Percentiles rank a stretch among this genome's conserved stretches.
phyloP scores from a whole-genome alignment of 108 stramenopile genomes.

The Halocafeteria seosinensis region DNA sequence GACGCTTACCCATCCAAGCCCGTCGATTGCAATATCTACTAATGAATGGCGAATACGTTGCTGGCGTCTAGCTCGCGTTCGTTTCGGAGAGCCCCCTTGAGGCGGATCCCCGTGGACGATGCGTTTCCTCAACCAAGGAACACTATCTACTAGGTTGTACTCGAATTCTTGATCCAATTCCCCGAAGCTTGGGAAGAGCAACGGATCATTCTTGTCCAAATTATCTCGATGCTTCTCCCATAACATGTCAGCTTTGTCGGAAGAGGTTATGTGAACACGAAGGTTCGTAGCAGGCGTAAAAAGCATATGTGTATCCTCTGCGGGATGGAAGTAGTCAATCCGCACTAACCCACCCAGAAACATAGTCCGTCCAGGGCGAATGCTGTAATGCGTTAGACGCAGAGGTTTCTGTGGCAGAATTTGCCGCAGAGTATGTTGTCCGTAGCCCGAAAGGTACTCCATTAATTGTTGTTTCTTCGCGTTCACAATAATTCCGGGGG shows the following conservation, averaged over 20 bases:
- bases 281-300: background rate
- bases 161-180: background rate
- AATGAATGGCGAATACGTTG: background rate
- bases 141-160: background rate
- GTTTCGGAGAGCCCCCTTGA: background rate
- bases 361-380: slow-evolving; percentile 27
- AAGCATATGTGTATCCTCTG: background rate
- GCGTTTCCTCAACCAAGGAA: background rate
- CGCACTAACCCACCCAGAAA: slow-evolving; percentile 29
- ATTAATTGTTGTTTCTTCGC: background rate
- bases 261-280: background rate
- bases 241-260: background rate
- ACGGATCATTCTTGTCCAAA: background rate
- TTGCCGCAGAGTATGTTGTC: background rate
- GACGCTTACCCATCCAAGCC: background rate
- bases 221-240: background rate
- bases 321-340: slow-evolving; percentile 9
- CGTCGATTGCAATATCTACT: background rate
- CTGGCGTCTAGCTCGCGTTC: background rate
- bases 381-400: background rate
- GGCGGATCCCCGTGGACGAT: background rate
- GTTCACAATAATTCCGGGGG: slow-evolving; percentile 24
- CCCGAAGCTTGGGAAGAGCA: background rate
- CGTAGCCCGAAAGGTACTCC: background rate
- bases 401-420: background rate